A percentile compares a stretch with the other conserved stretches of the same genome.
phyloP scores from a whole-genome alignment of 2,329 filamentous ascomycete species.

The Cyanodermella asteris region DNA sequence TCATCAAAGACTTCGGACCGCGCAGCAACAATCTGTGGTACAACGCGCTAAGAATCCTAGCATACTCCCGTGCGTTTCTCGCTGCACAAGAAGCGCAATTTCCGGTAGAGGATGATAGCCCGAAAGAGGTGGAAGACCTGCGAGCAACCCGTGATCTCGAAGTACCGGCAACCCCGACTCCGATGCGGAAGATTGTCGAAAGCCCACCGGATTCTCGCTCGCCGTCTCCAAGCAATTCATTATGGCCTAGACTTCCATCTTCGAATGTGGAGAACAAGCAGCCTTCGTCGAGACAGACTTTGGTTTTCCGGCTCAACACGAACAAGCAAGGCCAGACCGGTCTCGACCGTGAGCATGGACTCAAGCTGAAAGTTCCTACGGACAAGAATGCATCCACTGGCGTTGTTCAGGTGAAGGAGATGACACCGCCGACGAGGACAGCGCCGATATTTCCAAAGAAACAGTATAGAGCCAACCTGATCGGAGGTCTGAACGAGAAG shows the following conservation, averaged over 20 bases:
- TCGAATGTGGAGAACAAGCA: no score
- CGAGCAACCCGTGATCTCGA: no score
- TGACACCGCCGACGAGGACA: neutral
- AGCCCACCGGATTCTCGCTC: slow-evolving; percentile 2
- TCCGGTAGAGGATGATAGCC: slow-evolving; percentile 1
- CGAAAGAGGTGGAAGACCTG: neutral
- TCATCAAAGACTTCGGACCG: slow-evolving; percentile 14
- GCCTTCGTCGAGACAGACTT: slow-evolving; percentile 1
- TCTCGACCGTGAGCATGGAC: neutral
- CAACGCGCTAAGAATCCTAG: slow-evolving; percentile 14
- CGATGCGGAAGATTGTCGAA: slow-evolving; percentile 4
- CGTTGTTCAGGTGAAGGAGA: no score
- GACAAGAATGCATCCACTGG: no score
- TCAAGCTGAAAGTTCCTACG: neutral
- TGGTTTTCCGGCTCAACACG: neutral
- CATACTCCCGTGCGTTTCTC: slow-evolving; percentile 12
- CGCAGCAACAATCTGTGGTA: slow-evolving; percentile 17
- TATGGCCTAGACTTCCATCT: no score
- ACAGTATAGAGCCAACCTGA: slow-evolving; percentile 6
- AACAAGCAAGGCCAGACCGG: neutral
- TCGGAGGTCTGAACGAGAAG: slow-evolving; percentile 7
- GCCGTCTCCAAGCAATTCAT: slow-evolving; percentile 1
- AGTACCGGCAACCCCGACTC: slow-evolving; percentile 1
- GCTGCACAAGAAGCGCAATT: no score
- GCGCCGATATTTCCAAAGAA: neutral